phyloP scores from a whole-genome alignment of 805 yeast species.

The Candida ficus region DNA sequence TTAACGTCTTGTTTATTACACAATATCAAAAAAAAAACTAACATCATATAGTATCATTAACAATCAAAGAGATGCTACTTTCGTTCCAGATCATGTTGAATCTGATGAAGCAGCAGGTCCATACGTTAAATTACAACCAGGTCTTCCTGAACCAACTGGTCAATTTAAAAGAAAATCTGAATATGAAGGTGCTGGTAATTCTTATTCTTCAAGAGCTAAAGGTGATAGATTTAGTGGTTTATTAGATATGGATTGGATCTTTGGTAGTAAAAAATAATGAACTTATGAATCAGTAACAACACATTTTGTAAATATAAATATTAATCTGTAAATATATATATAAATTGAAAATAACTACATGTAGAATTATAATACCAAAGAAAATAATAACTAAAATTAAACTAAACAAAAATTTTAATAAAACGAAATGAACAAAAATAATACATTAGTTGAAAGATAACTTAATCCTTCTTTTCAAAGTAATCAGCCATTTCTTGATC shows the following conservation, averaged over 20 bases:
- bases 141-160: slow-evolving; percentile 42
- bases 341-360: too few relatives aligned
- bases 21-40: too few relatives aligned
- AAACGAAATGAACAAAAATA: not conserved
- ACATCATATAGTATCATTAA: slow-evolving; percentile 23
- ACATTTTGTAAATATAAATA: not conserved
- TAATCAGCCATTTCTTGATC: slow-evolving; percentile 99
- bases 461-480: slow-evolving; percentile 49
- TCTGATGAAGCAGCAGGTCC: slow-evolving; percentile 11
- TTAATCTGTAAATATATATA: not conserved
- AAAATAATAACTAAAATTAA: slow-evolving; percentile 1
- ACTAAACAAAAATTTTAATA: not conserved
- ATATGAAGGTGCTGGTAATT: slow-evolving; percentile 63
- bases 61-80: slow-evolving; percentile 31
- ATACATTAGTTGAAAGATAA: too few relatives aligned
- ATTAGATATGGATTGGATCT: slow-evolving; percentile 21
- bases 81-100: slow-evolving; percentile 27
- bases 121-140: slow-evolving; percentile 43
- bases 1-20: too few relatives aligned
- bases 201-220: slow-evolving; percentile 50
- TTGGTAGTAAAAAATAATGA: slow-evolving; percentile 9
- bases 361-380: not conserved
- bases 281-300: not conserved
- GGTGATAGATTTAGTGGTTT: slow-evolving; percentile 44
- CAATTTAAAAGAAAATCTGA: slow-evolving; percentile 47